Conservation (phyloP, 2,329 filamentous ascomycete species). For the Exutisphaerella laricina region DNA sequence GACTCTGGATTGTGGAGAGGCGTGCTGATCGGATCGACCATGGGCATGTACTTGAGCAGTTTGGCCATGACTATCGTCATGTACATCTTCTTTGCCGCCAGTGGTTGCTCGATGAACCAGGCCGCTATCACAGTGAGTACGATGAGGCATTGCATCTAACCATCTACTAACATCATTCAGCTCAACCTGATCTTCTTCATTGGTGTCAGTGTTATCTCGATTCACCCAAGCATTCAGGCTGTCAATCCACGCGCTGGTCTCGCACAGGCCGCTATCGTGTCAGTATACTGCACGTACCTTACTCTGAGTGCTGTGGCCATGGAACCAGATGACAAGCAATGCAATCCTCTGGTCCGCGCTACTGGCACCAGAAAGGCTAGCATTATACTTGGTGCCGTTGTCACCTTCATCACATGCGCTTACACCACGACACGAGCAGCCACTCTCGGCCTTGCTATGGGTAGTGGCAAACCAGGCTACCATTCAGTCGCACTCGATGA, state of each 20-base stretch:
- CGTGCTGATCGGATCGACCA: conserved; percentile 82
- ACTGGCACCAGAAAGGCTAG: conserved; percentile 85
- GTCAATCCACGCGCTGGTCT: conserved; percentile 89
- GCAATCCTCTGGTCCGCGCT: conserved; percentile 85
- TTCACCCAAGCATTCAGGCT: conserved; percentile 85
- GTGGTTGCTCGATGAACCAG: conserved; percentile 90
- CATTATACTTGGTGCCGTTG: conserved; percentile 84
- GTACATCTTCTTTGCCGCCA: conserved; percentile 89
- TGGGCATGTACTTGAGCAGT: conserved; percentile 88
- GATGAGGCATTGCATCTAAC: no score
- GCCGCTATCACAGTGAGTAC: conserved; percentile 70
- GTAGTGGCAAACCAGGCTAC: conserved; percentile 54
- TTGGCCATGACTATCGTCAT: conserved; percentile 93
- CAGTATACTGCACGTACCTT: conserved; percentile 96
- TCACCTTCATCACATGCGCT: conserved; percentile 93
- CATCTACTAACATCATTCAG: conserved; percentile 20
- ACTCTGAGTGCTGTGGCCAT: conserved; percentile 98
- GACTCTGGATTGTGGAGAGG: conserved; percentile 81
- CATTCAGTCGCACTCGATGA: conserved; percentile 58
- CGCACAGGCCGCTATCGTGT: conserved; percentile 96
- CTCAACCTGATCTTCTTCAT: conserved; percentile 85
- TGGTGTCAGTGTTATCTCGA: conserved; percentile 72
- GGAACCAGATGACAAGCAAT: conserved; percentile 91
- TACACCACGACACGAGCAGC: conserved; percentile 97
- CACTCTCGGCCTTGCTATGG: conserved; percentile 77